A percentile compares a stretch with the other conserved stretches of the same genome.
These are phyloP conservation scores for Seminavis robusta DNA, from an alignment of 108 stramenopile species.

Conservation along the genomic window DNA sequence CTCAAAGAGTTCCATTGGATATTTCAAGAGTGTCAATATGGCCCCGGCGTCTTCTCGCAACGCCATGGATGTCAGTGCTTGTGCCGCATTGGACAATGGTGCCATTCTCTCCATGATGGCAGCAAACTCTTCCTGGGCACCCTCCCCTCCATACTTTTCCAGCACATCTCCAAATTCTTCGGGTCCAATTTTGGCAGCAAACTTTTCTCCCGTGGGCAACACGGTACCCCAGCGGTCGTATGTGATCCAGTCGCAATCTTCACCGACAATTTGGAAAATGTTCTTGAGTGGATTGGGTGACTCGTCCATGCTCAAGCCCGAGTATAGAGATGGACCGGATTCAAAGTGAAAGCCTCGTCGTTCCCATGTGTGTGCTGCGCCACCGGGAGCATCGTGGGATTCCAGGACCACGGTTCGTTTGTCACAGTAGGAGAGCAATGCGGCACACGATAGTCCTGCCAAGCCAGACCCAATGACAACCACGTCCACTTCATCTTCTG, in stretches of 20 bases:
- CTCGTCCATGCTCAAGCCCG: slow-evolving; percentile 63
- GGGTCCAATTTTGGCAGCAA: slow-evolving; percentile 77
- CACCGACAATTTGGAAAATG: slow-evolving; percentile 90
- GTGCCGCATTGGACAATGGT: slow-evolving; percentile 69
- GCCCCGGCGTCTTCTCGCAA: slow-evolving; percentile 66
- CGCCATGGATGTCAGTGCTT: slow-evolving; percentile 67
- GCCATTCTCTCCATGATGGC: slow-evolving; percentile 56
- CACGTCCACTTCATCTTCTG: slow-evolving; percentile 73
- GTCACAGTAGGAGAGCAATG: slow-evolving; percentile 62
- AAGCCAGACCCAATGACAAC: slow-evolving; percentile 87
- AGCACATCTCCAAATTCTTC: slow-evolving; percentile 73
- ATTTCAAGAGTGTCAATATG: slow-evolving; percentile 57
- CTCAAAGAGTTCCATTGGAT: slow-evolving; percentile 60
- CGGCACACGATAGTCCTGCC: slow-evolving; percentile 84
- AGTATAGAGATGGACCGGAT: slow-evolving; percentile 91
- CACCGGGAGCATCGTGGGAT: slow-evolving; percentile 79
- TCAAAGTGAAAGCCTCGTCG: slow-evolving; percentile 87
- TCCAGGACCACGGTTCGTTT: slow-evolving; percentile 72
- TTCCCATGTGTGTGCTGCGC: slow-evolving; percentile 70
- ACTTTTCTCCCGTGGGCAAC: slow-evolving; percentile 71
- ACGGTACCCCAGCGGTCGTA: slow-evolving; percentile 90
- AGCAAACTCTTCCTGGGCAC: slow-evolving; percentile 71
- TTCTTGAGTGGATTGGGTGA: slow-evolving; percentile 93
- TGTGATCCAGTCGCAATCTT: slow-evolving; percentile 58
- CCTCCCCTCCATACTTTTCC: slow-evolving; percentile 60